Percentiles rank a stretch among this genome's conserved stretches.
phyloP scores from a whole-genome alignment of 1,284 basidiomycete genomes.

The Anthracocystis setariae region DNA sequence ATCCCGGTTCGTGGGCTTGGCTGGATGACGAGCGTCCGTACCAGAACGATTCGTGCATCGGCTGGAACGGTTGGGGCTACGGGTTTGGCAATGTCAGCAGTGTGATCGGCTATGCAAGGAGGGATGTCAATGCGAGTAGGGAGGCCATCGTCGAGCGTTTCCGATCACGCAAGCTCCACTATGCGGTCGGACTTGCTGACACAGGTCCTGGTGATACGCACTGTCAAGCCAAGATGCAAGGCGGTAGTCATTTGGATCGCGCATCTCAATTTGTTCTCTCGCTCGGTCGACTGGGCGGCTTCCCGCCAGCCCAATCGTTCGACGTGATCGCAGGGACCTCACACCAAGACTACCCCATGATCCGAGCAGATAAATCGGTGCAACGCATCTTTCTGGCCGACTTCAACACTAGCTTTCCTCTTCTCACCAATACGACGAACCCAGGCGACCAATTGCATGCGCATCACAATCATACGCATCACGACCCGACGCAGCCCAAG shows the following conservation, averaged over 20 bases:
- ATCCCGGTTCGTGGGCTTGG: slow-evolving; percentile 63
- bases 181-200: slow-evolving; percentile 58
- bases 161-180: slow-evolving; percentile 49
- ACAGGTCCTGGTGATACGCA: slow-evolving; percentile 61
- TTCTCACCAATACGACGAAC: slow-evolving; percentile 36
- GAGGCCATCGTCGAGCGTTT: slow-evolving; percentile 50
- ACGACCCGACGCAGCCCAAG: slow-evolving; percentile 18
- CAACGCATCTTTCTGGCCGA: slow-evolving; percentile 52
- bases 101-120: slow-evolving; percentile 46
- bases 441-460: slow-evolving; percentile 42
- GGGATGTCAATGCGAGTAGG: slow-evolving; percentile 50
- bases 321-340: slow-evolving; percentile 58
- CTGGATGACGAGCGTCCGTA: slow-evolving; percentile 47
- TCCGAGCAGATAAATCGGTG: slow-evolving; percentile 53
- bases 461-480: slow-evolving; percentile 7
- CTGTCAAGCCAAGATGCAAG: slow-evolving; percentile 59
- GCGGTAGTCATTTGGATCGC: slow-evolving; percentile 60
- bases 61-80: slow-evolving; percentile 54
- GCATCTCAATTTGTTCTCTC: slow-evolving; percentile 56
- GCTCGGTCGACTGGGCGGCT: slow-evolving; percentile 35
- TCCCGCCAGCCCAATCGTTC: slow-evolving; percentile 52
- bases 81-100: slow-evolving; percentile 47
- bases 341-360: slow-evolving; percentile 66
- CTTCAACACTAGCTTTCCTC: slow-evolving; percentile 45
- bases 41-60: slow-evolving; percentile 22